These are phyloP conservation scores for Notholithocarpus densiflorus DNA, from an alignment of 306 rosid species.

Conservation along the genomic window DNA sequence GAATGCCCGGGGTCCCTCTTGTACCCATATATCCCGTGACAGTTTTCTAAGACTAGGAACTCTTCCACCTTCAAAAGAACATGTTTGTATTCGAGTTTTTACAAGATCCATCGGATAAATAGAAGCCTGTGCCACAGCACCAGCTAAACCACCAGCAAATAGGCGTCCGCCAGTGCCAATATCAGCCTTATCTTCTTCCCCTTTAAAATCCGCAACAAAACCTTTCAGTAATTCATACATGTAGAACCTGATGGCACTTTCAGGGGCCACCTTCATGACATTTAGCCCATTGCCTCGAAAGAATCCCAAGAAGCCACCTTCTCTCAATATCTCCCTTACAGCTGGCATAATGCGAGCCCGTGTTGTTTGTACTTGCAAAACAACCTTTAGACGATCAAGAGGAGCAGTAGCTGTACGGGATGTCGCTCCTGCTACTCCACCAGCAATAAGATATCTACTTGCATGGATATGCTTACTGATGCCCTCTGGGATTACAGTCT, in stretches of 20 bases:
- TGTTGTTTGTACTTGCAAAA: constrained; percentile 80
- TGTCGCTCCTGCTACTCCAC: constrained; percentile 92
- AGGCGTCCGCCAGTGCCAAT: constrained; percentile 70
- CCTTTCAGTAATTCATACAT: constrained; percentile 72
- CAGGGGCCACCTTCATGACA: constrained; percentile 92
- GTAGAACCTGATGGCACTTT: constrained; percentile 89
- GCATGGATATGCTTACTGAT: constrained; percentile 81
- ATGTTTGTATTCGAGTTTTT: constrained; percentile 84
- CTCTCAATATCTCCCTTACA: constrained; percentile 61
- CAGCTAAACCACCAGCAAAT: constrained; percentile 83
- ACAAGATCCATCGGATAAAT: constrained; percentile 94
- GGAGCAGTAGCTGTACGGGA: constrained; percentile 98
- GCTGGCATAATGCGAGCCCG: constrained; percentile 65
- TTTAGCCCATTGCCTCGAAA: constrained; percentile 93
- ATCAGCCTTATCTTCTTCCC: constrained; percentile 45
- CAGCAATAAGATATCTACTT: constrained; percentile 85
- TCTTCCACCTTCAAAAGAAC: constrained; percentile 52
- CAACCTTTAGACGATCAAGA: constrained; percentile 84
- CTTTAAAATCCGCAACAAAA: constrained; percentile 48
- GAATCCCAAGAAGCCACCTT: constrained; percentile 75
- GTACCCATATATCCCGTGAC: constrained; percentile 75
- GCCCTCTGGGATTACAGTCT: constrained; percentile 82
- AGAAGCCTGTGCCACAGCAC: constrained; percentile 87
- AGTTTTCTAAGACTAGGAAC: constrained; percentile 61
- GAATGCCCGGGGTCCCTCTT: constrained; percentile 90